phyloP scores from a whole-genome alignment of 345 rosid species.

The Citrus glauca region DNA sequence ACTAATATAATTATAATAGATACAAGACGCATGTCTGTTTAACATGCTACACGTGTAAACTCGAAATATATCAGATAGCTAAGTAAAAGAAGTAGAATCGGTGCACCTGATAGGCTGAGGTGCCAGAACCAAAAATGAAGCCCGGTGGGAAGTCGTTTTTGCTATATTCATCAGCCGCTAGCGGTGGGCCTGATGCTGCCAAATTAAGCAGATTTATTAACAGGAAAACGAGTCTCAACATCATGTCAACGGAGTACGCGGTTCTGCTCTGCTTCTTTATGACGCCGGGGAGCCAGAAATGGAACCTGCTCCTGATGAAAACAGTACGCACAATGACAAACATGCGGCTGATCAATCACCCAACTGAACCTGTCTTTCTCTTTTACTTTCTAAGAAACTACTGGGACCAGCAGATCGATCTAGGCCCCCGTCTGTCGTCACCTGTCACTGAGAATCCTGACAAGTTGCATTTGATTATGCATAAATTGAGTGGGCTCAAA shows the following conservation, averaged over 20 bases:
- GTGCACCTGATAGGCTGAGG: conserved; percentile 24
- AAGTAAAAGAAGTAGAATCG: not conserved
- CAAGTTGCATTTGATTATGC: too few species aligned
- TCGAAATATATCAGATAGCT: not conserved
- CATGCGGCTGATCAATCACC: not conserved
- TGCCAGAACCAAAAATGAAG: conserved; percentile 23
- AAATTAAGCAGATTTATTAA: conserved; percentile 13
- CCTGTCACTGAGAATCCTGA: too few species aligned
- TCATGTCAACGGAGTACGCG: not conserved
- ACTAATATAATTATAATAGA: too few species aligned
- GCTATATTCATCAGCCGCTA: not conserved
- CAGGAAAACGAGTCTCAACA: conserved; percentile 6
- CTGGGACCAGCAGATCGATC: too few species aligned
- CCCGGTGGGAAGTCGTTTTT: conserved; percentile 22
- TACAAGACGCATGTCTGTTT: not conserved
- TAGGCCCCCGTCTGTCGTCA: too few species aligned
- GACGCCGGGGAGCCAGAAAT: too few species aligned
- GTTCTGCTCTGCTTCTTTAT: too few species aligned
- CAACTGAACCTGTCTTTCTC: not conserved
- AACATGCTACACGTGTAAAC: not conserved
- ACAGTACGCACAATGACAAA: not conserved
- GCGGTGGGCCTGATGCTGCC: not conserved
- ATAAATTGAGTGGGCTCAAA: too few species aligned
- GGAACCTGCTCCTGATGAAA: too few species aligned
- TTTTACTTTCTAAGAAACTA: rapidly evolving